Base-by-base conservation (phyloP, 164 flowering plant species). In the Umbellularia californica region DNA sequence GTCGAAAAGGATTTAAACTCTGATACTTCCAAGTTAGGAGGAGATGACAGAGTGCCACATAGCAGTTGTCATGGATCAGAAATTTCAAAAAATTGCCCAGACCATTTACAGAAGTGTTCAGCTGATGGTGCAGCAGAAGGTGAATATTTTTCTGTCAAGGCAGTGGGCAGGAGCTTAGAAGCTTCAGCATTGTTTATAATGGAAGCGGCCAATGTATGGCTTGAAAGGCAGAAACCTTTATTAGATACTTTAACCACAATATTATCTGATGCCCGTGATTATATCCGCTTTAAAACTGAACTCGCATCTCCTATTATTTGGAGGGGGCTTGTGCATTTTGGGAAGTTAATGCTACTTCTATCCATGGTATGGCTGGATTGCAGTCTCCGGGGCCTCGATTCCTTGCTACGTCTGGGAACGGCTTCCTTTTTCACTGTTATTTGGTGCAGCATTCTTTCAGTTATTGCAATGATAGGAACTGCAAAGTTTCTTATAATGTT, bases 391-490 rank as follows among this genome's bases (percentile, higher is more conserved):
- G 99, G 99, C 68, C 82, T 92, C 47, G 87, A 89, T 71, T 93
- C 97, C 58, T 85, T 92, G 78, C 50, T 90, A 25, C 92, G 90
- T 58, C 80, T 93, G 89, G 97, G 99, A 60, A 90, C 98, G 13
- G 83, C 99, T 72, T 91, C 97, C 62, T 86, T 93, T 79, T 89
- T 95, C 77, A 77, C 91, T 17, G 86, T 93, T 63, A 33, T 93
- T 67, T 95, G 99, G 99, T 92, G 88, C 85, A 84, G 90, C 79
- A 77, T 87, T 74, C 76, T 95, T 74, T 92, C 99, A n/a, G 82
- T 88, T 15, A 72, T 90, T 77, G 91, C 92, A 62, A 95, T 95
- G 96, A 82, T 83, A 51, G 99, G 99, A 73, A 73, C 88, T 74
- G 41, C 68, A 58, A 95, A 92, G 79, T 90, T 90, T 81, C 85